Conservation (phyloP, 495 filamentous ascomycete genomes). For the Coniosporium apollinis region DNA sequence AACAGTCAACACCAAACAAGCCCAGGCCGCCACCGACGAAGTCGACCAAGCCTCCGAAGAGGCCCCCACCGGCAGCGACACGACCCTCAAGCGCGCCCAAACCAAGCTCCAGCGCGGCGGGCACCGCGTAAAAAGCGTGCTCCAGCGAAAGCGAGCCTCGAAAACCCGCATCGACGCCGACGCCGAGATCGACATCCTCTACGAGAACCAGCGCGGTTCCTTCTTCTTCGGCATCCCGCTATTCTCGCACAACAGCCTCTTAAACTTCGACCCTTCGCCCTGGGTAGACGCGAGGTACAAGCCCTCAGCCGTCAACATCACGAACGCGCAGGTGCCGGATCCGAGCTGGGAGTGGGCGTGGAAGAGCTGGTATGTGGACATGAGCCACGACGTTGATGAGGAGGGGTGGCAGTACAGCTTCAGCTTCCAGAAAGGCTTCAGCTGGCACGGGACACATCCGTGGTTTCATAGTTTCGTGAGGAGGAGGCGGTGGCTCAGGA, state of each 20-base stretch:
- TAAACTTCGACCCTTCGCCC: slow-evolving; percentile 67
- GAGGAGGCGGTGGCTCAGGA: slow-evolving; percentile 72
- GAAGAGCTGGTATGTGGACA: slow-evolving; percentile 87
- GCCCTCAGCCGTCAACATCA: slow-evolving; percentile 66
- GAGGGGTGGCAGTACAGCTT: slow-evolving; percentile 95
- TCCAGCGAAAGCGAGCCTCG: background rate
- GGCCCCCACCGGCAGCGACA: too few species aligned
- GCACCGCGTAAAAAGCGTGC: slow-evolving; percentile 1
- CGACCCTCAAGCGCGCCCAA: background rate
- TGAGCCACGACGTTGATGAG: slow-evolving; percentile 71
- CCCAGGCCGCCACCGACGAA: too few species aligned
- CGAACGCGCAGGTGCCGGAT: slow-evolving; percentile 83
- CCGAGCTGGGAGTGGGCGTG: slow-evolving; percentile 95
- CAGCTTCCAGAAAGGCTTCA: slow-evolving; percentile 55
- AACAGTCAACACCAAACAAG: too few species aligned
- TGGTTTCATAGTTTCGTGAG: slow-evolving; percentile 92
- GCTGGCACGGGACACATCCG: slow-evolving; percentile 80
- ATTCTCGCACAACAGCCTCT: slow-evolving; percentile 71
- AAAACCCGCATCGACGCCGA: slow-evolving; percentile 10
- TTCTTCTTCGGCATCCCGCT: slow-evolving; percentile 81
- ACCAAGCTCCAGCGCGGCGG: slow-evolving; percentile 10
- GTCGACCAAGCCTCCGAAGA: too few species aligned
- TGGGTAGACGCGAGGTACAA: slow-evolving; percentile 69
- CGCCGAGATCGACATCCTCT: slow-evolving; percentile 65
- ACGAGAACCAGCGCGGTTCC: slow-evolving; percentile 54